Conservation (phyloP, 345 rosid species). For the Turnera subulata region DNA sequence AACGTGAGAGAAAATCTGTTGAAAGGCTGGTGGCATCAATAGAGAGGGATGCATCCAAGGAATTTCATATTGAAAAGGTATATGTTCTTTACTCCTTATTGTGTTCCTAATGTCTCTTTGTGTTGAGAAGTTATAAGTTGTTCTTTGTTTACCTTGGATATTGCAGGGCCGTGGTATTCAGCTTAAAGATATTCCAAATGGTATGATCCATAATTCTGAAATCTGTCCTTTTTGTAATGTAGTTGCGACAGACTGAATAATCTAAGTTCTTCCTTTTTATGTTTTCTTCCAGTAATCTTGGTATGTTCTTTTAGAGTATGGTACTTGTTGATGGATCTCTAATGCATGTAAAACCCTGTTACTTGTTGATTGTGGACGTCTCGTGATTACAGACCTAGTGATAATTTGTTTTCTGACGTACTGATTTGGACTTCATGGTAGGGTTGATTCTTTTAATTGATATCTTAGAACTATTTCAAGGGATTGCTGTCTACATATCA, state of each 20-base stretch:
- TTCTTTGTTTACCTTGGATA: conserved; percentile 26
- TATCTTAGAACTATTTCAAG: neutral
- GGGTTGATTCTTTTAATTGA: neutral
- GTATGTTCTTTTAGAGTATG: too few species aligned
- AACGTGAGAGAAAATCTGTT: conserved; percentile 87
- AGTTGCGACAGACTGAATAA: neutral
- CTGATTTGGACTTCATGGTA: too few species aligned
- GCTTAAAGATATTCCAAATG: conserved; percentile 89
- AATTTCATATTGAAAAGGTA: conserved; percentile 78
- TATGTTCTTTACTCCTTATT: conserved; percentile 9
- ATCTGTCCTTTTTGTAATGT: too few species aligned
- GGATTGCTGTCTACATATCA: too few species aligned
- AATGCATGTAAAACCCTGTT: too few species aligned
- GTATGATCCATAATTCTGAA: conserved; percentile 31
- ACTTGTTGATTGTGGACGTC: too few species aligned
- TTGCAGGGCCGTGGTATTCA: conserved; percentile 84
- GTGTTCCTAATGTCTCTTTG: neutral
- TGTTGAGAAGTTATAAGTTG: conserved; percentile 4
- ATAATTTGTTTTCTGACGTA: too few species aligned
- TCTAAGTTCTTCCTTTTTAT: neutral
- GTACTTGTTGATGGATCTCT: too few species aligned
- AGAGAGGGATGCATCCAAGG: conserved; percentile 67
- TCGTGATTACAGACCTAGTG: too few species aligned
- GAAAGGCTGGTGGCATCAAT: conserved; percentile 85
- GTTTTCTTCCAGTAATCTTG: neutral